phyloP scores from a whole-genome alignment of 805 yeast genomes.

The Yarrowia sp. region DNA sequence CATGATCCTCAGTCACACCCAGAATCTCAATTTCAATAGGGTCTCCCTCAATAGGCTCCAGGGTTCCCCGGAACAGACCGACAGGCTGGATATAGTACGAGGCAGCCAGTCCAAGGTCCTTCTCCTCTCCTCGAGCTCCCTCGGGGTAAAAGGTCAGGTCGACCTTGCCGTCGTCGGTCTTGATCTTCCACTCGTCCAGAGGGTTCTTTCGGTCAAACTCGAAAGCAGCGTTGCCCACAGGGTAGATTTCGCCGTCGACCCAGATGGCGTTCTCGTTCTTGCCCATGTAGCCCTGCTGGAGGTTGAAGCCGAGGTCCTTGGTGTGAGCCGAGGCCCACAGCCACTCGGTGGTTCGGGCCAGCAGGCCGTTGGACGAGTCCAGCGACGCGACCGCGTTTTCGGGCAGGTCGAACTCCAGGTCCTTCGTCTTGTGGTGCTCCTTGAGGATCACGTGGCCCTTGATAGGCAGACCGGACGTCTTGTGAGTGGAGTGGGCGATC shows the following conservation, averaged over 20 bases:
- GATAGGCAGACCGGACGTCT: slow-evolving; percentile 32
- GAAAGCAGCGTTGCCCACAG: slow-evolving; percentile 24
- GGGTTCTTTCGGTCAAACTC: slow-evolving; percentile 30
- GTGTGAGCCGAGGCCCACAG: slow-evolving; percentile 37
- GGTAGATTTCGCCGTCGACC: slow-evolving; percentile 35
- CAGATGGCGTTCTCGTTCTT: slow-evolving; percentile 38
- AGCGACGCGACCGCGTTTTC: slow-evolving; percentile 17
- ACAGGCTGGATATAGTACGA: slow-evolving; percentile 22
- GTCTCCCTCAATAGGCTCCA: slow-evolving; percentile 26
- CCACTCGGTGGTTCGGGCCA: slow-evolving; percentile 34
- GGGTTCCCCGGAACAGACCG: slow-evolving; percentile 22
- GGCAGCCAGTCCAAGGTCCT: slow-evolving; percentile 24
- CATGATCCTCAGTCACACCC: slow-evolving; percentile 35
- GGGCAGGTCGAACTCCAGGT: slow-evolving; percentile 30
- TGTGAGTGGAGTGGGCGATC: slow-evolving; percentile 36
- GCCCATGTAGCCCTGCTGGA: slow-evolving; percentile 38
- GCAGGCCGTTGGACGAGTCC: slow-evolving; percentile 38
- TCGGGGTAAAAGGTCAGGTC: slow-evolving; percentile 23
- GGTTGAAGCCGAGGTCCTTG: slow-evolving; percentile 38
- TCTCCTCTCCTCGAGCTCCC: slow-evolving; percentile 20
- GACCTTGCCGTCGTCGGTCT: slow-evolving; percentile 30
- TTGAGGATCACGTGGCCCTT: slow-evolving; percentile 27
- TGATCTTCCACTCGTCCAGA: slow-evolving; percentile 25
- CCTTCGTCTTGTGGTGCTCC: slow-evolving; percentile 36
- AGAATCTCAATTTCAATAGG: slow-evolving; percentile 29